Evolutionary conservation across 768 basidiomycete genomes (phyloP), one percentile per base, ranked within the genome.

Genomic region (Tricholoma hemisulphureum): DNA sequence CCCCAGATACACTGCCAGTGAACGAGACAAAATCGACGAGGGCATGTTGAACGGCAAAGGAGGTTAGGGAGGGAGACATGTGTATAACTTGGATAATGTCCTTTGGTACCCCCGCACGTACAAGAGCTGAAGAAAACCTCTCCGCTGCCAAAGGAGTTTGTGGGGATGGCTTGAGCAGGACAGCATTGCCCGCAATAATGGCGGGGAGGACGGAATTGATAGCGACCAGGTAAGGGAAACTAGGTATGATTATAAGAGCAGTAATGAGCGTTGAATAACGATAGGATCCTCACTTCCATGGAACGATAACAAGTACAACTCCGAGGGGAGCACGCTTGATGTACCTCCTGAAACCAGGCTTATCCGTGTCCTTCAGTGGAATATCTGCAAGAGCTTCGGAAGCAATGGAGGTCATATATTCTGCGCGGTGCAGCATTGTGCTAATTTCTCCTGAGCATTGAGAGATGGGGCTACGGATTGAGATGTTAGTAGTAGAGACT

Each of bases 161-260:
- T 0, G 97, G 97, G 1, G 95, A 96, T 0, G 97, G 96, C 71
- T 98, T 99, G 68, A 98, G 77, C 45, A 99, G 70, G 10, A 98
- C 91, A 0, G 91, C 74, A 69, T 99, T 98, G 28, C 97, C 91
- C 5, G 95, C 86, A 26, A 98, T 77, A 61, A 99, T 77, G 0
- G 94, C 92, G 1, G 97, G 97, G 21, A 99, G 81, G 51, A 98
- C 85, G 3, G 92, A 87, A 73, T 99, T 99, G 71, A 98, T 82
- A 34, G 92, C 85, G 32, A 87, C 88, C 29, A 98, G 85, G 74
- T 94, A 95, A 0, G 95, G 95, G 72, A 83, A 96, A 70, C 91
- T 95, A 66, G 8, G 56, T 10, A 26, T 57, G 50, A 23, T 21
- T 18, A 7, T 3, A 46, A 32, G 24, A 52, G 53, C 26, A 51